Base-by-base conservation (phyloP, 2,329 filamentous ascomycete genomes). In the Amylocarpus encephaloides region DNA sequence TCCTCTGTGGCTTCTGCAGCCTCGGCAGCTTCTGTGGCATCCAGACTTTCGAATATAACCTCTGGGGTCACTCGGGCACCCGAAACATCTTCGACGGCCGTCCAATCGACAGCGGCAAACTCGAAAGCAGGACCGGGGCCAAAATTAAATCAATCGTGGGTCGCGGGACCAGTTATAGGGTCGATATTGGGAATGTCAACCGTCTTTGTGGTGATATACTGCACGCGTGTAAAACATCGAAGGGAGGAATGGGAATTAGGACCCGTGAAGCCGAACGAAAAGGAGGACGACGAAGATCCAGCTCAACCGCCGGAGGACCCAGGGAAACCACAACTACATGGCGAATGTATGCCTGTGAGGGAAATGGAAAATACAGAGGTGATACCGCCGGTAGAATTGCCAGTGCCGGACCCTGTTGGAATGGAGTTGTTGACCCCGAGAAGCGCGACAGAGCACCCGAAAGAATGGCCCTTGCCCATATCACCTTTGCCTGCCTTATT, bases 181-280 rank as follows among this genome's bases (percentile, higher is more conserved):
- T 61, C 59, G 2, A 19, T 62, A 3, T 39, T 63, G 2, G 61
- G 61, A 2, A 51, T 63, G 12, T 39, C 48, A 6, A 62, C 61
- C 1, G 56, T 63, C 1, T 49, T 63, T 7, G 30, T 60, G 2
- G 59, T 61, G 5, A 58, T 63, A 29, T 61, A 57, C 49, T 62
- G 58, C 42, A 62, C 61, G 6, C 52, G 55, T 1, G 50, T 57
- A 19, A 55, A 55, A 46, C 54, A 59, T 29, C 36, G 33, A 19
- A 45, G 34, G 16, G 50, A 52, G 22, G 45, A 47, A 46, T 52
- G 50, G 50, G 45, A 52, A 46, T 41, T 52, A 16, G 35, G 41
- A 19, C 29, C 18, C 26, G 41, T 39, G 11, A 52, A 46, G 29
- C 44, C 49, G 6, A 33, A 39, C 33, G 26, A 26, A 2, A 45